These are phyloP conservation scores for Rostrohypoxylon terebratum DNA, from an alignment of 495 filamentous ascomycete genomes.

Conservation along the genomic window DNA sequence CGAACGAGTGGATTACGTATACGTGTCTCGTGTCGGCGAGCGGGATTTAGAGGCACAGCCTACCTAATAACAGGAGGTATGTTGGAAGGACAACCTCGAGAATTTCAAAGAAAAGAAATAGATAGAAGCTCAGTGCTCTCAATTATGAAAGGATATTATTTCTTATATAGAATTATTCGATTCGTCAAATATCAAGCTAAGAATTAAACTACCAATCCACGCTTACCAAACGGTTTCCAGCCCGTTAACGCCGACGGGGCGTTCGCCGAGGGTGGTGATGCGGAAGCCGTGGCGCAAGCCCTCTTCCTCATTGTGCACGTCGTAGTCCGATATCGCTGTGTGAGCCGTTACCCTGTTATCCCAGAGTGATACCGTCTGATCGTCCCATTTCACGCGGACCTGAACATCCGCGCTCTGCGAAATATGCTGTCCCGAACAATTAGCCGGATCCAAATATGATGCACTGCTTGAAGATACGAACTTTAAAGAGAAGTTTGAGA, in stretches of 20 bases:
- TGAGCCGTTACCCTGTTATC: constrained; percentile 75
- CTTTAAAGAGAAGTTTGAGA: constrained; percentile 71
- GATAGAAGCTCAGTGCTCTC: background rate
- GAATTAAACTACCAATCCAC: background rate
- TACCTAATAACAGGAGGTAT: background rate
- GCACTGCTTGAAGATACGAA: constrained; percentile 56
- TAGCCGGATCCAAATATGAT: background rate
- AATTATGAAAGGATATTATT: background rate
- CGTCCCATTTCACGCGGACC: constrained; percentile 76
- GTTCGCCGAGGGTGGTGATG: constrained; percentile 60
- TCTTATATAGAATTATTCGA: background rate
- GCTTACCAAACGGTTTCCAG: constrained; percentile 55
- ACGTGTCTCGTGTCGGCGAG: background rate
- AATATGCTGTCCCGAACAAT: constrained; percentile 47
- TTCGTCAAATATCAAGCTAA: background rate
- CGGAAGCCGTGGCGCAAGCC: constrained; percentile 61
- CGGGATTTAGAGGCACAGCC: background rate
- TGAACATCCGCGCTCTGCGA: constrained; percentile 70
- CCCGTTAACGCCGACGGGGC: constrained; percentile 58
- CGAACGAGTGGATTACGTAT: background rate
- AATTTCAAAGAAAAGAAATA: background rate
- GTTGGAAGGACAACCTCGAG: background rate
- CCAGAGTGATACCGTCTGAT: constrained; percentile 79
- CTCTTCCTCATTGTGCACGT: constrained; percentile 59
- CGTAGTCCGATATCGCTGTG: constrained; percentile 66